Evolutionary conservation across 306 rosid genomes (phyloP), one percentile per base, ranked within the genome.

Genomic region (barrel medic (Medicago truncatula)): DNA sequence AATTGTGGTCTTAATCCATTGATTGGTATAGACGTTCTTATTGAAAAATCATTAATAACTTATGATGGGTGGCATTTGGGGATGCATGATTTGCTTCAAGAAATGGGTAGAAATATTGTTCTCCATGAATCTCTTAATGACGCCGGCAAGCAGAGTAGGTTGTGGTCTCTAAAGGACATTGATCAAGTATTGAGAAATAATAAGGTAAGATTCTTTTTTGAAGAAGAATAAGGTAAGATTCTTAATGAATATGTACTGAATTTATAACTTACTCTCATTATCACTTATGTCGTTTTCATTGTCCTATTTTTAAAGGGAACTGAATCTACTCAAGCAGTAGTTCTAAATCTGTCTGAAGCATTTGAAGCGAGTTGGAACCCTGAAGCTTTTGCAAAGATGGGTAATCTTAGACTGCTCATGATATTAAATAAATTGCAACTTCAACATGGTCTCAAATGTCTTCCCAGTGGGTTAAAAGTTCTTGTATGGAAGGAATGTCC

Each of bases 41-140:
- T 73, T 53, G 82, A 80, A 68, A 78, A 77, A 54, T 84, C 77
- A 25, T 75, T 84, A 4, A 12, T 76, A 31, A 70, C 59, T 50
- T 52, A 52, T 61, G 65, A 53, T 16, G 7, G 38, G 50, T 39
- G 38, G 47, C 23, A 52, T 36, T 50, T 84, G 25, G 38, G 62
- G 43, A 81, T 85, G 84, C 81, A 79, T 12, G 78, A 75, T 58
- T 57, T 76, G 16, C 20, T 83, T 36, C 78, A 83, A 63, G 71
- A 75, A 43, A 74, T 81, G 78, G 81, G 77, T n/a, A 46, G 54
- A 25, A 78, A 34, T 47, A 70, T 81, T 28, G 85, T 85, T 54
- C 64, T 34, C 6, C 23, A 81, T 62, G 83, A 85, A 69, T 78
- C 44, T 16, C 74, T 78, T 6, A 31, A 56, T 20, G 75, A 69